Percentiles rank a stretch among this genome's conserved stretches.
Evolutionary conservation across 345 rosid genomes (phyloP).

Genomic region (Sonneratia caseolaris): DNA sequence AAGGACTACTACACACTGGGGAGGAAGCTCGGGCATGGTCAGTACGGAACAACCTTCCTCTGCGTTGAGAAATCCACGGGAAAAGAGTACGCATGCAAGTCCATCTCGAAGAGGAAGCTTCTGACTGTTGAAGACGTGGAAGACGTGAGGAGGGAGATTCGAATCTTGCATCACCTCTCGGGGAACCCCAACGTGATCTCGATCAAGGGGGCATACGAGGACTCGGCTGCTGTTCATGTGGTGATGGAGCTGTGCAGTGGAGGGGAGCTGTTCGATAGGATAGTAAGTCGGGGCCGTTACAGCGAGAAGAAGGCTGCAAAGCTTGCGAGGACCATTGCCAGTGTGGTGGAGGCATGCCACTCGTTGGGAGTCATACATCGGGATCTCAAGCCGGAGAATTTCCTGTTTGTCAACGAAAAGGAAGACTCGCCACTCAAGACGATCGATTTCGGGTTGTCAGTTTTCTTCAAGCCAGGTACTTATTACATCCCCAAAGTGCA

Average conservation of each 20-base stretch:
- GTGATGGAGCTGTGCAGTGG: constrained; percentile 92
- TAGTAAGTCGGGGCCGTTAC: constrained; percentile 21
- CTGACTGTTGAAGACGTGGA: constrained; percentile 55
- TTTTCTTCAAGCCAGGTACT: constrained; percentile 20
- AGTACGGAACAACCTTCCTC: constrained; percentile 79
- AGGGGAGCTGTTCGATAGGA: constrained; percentile 90
- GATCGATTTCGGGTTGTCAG: constrained; percentile 13
- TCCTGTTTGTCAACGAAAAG: constrained; percentile 10
- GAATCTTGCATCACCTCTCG: constrained; percentile 78
- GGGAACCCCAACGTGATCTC: constrained; percentile 63
- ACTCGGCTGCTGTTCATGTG: constrained; percentile 72
- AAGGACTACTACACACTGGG: constrained; percentile 62
- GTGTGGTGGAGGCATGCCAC: constrained; percentile 15
- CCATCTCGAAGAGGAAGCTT: constrained; percentile 77
- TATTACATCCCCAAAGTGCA: neutral
- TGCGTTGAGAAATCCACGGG: constrained; percentile 67
- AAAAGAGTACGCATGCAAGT: constrained; percentile 75
- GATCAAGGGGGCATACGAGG: constrained; percentile 82
- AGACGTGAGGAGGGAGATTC: constrained; percentile 85
- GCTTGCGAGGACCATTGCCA: constrained; percentile 14
- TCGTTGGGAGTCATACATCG: constrained; percentile 17
- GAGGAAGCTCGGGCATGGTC: constrained; percentile 75
- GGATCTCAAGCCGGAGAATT: constrained; percentile 18
- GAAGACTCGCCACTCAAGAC: constrained; percentile 15
- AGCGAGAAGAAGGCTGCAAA: constrained; percentile 16